phyloP scores from a whole-genome alignment of 139 green algal genomes.

The Chlamydomonas sp. region DNA sequence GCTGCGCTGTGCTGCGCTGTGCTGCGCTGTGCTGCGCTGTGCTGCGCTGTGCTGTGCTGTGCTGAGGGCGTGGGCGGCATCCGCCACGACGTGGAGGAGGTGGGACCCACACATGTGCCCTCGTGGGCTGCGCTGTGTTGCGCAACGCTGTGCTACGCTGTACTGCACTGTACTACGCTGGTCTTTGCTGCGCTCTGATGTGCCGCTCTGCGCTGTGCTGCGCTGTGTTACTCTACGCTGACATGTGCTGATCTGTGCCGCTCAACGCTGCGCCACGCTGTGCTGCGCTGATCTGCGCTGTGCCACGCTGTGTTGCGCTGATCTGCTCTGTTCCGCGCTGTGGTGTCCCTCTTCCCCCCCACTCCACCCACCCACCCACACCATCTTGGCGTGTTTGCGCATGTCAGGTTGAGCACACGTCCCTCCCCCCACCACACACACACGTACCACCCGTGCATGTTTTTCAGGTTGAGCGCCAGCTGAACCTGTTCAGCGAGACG shows the following conservation, averaged over 20 bases:
- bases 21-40: not conserved
- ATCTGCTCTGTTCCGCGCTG: no score
- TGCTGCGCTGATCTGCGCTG: no score
- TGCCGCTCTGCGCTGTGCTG: conserved; percentile 2
- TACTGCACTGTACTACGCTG: not conserved
- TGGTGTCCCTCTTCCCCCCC: no score
- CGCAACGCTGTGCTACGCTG: not conserved
- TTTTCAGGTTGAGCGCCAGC: conserved; percentile 56
- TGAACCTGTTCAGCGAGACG: conserved; percentile 59
- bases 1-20: not conserved
- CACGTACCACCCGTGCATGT: no score
- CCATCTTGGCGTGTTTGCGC: no score
- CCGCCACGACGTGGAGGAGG: conserved; percentile 64
- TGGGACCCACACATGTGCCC: conserved; percentile 51
- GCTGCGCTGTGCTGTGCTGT: conserved; percentile 10
- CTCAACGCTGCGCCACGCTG: no score
- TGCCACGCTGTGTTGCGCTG: no score
- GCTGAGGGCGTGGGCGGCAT: conserved; percentile 69
- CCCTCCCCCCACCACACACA: no score
- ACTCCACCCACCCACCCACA: no score
- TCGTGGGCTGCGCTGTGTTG: not conserved
- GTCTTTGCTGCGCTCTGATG: not conserved
- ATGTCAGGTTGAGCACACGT: no score
- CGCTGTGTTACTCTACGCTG: no score
- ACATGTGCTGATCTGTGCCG: no score